These are phyloP conservation scores for Aspergillus sclerotialis DNA, from an alignment of 2,329 filamentous ascomycete genomes.

Conservation along the genomic window DNA sequence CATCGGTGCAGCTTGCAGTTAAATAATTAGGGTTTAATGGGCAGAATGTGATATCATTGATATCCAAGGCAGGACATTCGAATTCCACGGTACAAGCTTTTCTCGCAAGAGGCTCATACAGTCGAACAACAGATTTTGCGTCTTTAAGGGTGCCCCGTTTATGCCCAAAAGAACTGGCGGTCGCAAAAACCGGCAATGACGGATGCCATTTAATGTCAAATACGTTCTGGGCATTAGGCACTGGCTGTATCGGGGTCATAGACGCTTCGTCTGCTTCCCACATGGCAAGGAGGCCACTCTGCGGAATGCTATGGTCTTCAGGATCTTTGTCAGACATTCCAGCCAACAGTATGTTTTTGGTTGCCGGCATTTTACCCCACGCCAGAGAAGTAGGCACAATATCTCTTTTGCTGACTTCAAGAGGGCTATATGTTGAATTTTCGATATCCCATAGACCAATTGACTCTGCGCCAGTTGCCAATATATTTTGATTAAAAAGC, in stretches of 20 bases:
- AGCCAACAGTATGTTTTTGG: constrained; percentile 43
- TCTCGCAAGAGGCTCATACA: constrained; percentile 41
- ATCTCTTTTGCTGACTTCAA: constrained; percentile 23
- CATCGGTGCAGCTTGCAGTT: constrained; percentile 55
- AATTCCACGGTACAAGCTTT: constrained; percentile 38
- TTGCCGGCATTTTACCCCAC: constrained; percentile 38
- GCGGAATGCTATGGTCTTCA: constrained; percentile 30
- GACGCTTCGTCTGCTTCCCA: constrained; percentile 44
- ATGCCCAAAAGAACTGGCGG: constrained; percentile 40
- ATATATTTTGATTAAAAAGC: constrained; percentile 25
- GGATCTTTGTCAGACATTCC: constrained; percentile 45
- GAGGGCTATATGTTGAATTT: constrained; percentile 14
- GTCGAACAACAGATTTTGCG: constrained; percentile 44
- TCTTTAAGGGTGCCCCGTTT: constrained; percentile 25
- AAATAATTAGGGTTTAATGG: constrained; percentile 41
- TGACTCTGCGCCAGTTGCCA: constrained; percentile 43
- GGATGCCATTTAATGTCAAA: constrained; percentile 56
- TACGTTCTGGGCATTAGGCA: constrained; percentile 45
- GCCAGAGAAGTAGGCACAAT: constrained; percentile 40
- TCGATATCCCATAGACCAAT: constrained; percentile 29
- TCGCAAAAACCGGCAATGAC: constrained; percentile 43
- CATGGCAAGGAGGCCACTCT: constrained; percentile 46
- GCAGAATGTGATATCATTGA: constrained; percentile 53
- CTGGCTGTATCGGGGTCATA: constrained; percentile 30
- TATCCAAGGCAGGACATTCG: constrained; percentile 53